Evolutionary conservation across 2,329 filamentous ascomycete species (phyloP), one percentile per base, ranked within the genome.

Genomic region (Aspergillus fructus): DNA sequence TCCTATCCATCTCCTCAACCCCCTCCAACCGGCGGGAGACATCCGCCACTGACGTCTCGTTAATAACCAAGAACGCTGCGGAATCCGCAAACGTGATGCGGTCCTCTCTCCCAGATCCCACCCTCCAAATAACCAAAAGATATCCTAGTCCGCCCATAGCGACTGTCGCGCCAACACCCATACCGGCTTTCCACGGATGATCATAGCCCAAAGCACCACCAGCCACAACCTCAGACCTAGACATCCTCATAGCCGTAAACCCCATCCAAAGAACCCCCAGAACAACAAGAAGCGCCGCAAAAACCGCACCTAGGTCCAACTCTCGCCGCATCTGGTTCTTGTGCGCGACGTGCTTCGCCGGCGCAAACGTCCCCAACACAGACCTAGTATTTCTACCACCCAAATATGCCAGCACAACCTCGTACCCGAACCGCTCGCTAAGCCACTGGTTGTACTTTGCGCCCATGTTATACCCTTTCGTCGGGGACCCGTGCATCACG

Each of bases 31-130:
- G 80, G 5, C 70, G 69, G 34, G 83, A 85, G 47, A 96, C 83
- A 64, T 90, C 81, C 19, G 79, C 74, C n/a, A 93, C 81, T 1
- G 89, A 94, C 2, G 85, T 82, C 59, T 86, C 81, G 0, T 87
- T 90, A 5, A 88, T 81, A 23, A 96, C 73, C 13, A 96, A 82
- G 70, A 89, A 89, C 0, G 90, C 88, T 1, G 71, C 68, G 13
- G 68, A 64, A 51, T 73, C 71, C 0, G 71, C 68, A 34, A 73
- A 73, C 2, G 64, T 68, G 23, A 73, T 72, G 1, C 61, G 57
- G 23, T 67, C 65, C 24, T 68, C 63, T 1, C 62, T 63, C 51
- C 27, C 34, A 48, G 27, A 1, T 56, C 52, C 24, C 47, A 11
- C 40, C 40, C 41, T 17, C n/a, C n/a, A 27, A 13, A 24, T 11